Evolutionary conservation across 352 stramenopile species (phyloP), one percentile per base, ranked within the genome.

Genomic region (Pythium dissimile): DNA sequence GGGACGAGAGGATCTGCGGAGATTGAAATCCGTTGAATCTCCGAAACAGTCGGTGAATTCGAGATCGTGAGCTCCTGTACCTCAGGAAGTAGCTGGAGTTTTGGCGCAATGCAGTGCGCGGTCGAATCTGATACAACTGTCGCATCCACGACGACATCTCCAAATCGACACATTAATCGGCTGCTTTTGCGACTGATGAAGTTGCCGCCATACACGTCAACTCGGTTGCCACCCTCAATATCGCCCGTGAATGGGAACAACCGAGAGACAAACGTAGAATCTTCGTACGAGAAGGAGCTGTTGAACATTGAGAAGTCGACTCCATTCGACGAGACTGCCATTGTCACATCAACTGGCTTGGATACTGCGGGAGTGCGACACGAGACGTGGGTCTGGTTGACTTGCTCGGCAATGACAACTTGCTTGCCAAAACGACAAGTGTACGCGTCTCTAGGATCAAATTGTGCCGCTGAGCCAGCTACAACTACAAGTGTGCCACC

Each of bases 151-250:
- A 86, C 64, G 7, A 72, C 68, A 11, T 96, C 78, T 38, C 90
- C 93, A 73, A 98, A 98, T 12, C 86, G 80, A 66, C 93, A 98
- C 3, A 67, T 28, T 9, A 95, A 47, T 5, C 73, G 54, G 16
- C 80, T 54, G 16, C 60, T 56, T 24, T 73, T 72, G 3, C 69
- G 71, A 38, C 64, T 62, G 16, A 54, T 54, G 39, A 94, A 93
- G 27, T 73, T 71, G 0, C 75, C 84, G n/a, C 86, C 86, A 9
- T 72, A 64, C 10, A 94, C 42, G 10, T 76, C 55, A 0, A 94
- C 69, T 7, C 68, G 37, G 23, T 77, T 69, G 3, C 83, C 79
- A 13, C 84, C 84, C 43, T 74, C 71, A 15, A 89, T 67, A 44
- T 89, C 72, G 4, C 86, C 86, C 45, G 74, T 86, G 6, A 69